Evolutionary conservation across 192 early-diverging fungal species (phyloP), one percentile per base, ranked within the genome.

Genomic region (Backusella psychrophila): DNA sequence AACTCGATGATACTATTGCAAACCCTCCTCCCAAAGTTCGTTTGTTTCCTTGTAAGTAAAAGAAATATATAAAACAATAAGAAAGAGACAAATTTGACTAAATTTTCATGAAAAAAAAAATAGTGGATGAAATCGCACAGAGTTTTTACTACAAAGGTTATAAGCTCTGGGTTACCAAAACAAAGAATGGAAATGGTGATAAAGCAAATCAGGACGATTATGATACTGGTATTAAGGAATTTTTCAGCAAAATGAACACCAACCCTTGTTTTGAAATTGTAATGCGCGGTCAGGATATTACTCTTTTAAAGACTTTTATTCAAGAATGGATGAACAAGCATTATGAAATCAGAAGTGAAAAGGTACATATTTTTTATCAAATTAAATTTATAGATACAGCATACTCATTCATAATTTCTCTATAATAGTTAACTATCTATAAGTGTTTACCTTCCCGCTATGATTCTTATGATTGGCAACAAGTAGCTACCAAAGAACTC

Each of bases 251-350:
- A 53, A 69, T 59, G 75, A 76, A 70, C 26, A 26, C 44, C 3
- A 49, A 71, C 26, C 53, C 59, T 41, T 59, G 36, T 33, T 38
- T 77, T 4, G 8, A 44, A 39, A 71, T 63, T 34, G 71, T 46
- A 1, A 77, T 77, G 76, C 26, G 23, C 15, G 49, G 44, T 17
- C 69, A 33, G 7, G 33, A 72, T 31, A 77, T 71, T 11, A 38
- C 39, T 1, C 56, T 71, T 12, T 59, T 77, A 8, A 49, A 69
- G 9, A 4, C 17, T 3, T 77, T 73, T 29, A 38, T 80, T 65
- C 73, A 80, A 41, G 78, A 80, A 52, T 80, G 78, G 78, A 71
- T 76, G 35, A 31, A 75, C 14, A 19, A 44, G n/a, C 71, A 80
- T 41, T 70, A 76, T 42, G 36, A 72, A 42, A 69, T 73, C 35